Evolutionary conservation across 176 grass and related monocot genomes (phyloP).

Genomic region (Ensete ventricosum): DNA sequence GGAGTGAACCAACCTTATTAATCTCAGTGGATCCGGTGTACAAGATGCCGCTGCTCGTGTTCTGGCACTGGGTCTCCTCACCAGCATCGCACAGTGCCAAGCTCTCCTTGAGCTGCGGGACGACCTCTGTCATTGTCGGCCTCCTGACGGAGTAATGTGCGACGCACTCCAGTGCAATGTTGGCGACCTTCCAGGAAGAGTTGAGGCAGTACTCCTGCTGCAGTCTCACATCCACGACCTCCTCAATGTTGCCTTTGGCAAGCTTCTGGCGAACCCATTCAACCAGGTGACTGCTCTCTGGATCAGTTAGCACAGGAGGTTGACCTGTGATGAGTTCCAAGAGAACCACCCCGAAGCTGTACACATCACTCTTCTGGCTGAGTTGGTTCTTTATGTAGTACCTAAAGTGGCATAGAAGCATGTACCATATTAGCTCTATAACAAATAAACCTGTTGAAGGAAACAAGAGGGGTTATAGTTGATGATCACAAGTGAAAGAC

Average conservation of each 20-base stretch:
- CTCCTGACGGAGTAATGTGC: background rate
- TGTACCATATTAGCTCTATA: background rate
- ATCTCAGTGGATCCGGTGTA: background rate
- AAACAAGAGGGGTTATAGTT: background rate
- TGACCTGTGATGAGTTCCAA: constrained; percentile 4
- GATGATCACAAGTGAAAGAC: too few relatives aligned
- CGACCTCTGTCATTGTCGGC: background rate
- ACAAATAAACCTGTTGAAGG: background rate
- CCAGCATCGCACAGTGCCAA: background rate
- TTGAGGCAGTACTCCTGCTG: background rate
- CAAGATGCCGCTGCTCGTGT: background rate
- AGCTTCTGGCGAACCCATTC: background rate
- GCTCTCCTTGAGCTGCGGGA: background rate
- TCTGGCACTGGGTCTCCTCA: background rate
- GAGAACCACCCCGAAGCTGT: constrained; percentile 10
- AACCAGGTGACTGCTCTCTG: background rate
- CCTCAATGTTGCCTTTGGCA: constrained; percentile 1
- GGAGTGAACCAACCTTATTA: background rate
- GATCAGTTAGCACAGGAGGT: background rate
- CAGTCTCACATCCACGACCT: background rate
- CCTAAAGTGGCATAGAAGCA: background rate
- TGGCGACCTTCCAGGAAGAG: background rate
- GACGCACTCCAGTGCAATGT: background rate
- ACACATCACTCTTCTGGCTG: constrained; percentile 7
- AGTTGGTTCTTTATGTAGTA: background rate